Conservation (phyloP, 2,329 filamentous ascomycete species). For the Fusarium sp. region DNA sequence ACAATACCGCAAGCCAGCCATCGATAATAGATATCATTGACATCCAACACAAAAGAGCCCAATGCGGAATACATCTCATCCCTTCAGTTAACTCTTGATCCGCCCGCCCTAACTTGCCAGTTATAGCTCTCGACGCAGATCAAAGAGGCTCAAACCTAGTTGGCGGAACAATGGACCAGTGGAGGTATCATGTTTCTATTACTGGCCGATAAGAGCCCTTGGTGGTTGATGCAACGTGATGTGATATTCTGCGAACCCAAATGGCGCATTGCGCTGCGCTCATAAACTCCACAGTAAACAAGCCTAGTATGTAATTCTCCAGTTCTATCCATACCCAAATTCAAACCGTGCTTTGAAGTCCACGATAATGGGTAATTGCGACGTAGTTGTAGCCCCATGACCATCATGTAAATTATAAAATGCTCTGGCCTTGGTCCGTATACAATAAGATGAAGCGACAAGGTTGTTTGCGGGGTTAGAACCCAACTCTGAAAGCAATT, state of each 20-base stretch:
- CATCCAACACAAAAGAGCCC: neutral
- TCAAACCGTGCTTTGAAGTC: slow-evolving; percentile 1
- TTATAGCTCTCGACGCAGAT: slow-evolving; percentile 9
- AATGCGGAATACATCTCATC: slow-evolving; percentile 18
- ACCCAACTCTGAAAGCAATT: slow-evolving; percentile 29
- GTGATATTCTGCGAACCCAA: slow-evolving; percentile 18
- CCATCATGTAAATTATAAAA: slow-evolving; percentile 9
- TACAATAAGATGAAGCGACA: slow-evolving; percentile 25
- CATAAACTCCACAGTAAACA: slow-evolving; percentile 26
- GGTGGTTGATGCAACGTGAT: slow-evolving; percentile 27
- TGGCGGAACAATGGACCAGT: neutral
- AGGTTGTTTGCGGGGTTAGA: slow-evolving; percentile 35
- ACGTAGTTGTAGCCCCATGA: slow-evolving; percentile 21
- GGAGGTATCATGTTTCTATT: slow-evolving; percentile 6
- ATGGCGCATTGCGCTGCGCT: slow-evolving; percentile 14
- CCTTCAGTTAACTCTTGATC: slow-evolving; percentile 18
- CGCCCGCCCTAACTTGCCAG: slow-evolving; percentile 15
- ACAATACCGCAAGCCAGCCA: slow-evolving; percentile 12
- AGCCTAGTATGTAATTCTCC: neutral
- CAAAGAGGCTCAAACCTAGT: slow-evolving; percentile 20
- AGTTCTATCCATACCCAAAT: slow-evolving; percentile 6
- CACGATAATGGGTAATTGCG: slow-evolving; percentile 6
- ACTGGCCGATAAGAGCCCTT: neutral
- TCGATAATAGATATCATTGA: neutral
- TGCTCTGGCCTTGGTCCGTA: slow-evolving; percentile 21